Percentiles rank a stretch among this genome's conserved stretches.
These are phyloP conservation scores for Oryza coarctata DNA, from an alignment of 176 grass and related monocot genomes.

Conservation along the genomic window DNA sequence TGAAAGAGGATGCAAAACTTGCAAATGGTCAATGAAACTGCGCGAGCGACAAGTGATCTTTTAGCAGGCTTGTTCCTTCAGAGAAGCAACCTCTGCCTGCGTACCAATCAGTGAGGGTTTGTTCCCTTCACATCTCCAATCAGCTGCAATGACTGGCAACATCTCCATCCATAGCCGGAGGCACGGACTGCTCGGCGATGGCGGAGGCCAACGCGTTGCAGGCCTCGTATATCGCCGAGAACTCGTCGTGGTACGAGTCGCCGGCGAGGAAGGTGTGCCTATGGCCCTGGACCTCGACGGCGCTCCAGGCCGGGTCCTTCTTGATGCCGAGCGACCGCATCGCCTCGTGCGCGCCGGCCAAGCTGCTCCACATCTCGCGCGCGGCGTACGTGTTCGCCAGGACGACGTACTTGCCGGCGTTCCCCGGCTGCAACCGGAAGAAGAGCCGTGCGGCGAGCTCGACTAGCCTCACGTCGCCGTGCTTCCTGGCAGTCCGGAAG, in stretches of 20 bases:
- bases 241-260: conserved; percentile 47
- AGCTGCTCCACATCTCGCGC: conserved; percentile 53
- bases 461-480: conserved; percentile 40
- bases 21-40: neutral
- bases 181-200: conserved; percentile 16
- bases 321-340: conserved; percentile 49
- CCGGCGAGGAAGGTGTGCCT: conserved; percentile 47
- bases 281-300: conserved; percentile 43
- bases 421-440: conserved; percentile 49
- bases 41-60: neutral
- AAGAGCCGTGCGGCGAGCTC: conserved; percentile 43
- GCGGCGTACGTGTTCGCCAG: conserved; percentile 56
- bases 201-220: conserved; percentile 40
- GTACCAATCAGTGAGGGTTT: neutral
- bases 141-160: neutral
- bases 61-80: neutral
- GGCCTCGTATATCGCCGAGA: conserved; percentile 43
- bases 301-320: conserved; percentile 62
- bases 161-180: neutral
- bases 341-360: conserved; percentile 40
- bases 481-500: conserved; percentile 54
- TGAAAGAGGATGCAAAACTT: neutral
- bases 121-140: neutral
- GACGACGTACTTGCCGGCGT: conserved; percentile 55
- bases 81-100: neutral